Conservation (phyloP, 2,329 filamentous ascomycete genomes). For the Beauveria australis region DNA sequence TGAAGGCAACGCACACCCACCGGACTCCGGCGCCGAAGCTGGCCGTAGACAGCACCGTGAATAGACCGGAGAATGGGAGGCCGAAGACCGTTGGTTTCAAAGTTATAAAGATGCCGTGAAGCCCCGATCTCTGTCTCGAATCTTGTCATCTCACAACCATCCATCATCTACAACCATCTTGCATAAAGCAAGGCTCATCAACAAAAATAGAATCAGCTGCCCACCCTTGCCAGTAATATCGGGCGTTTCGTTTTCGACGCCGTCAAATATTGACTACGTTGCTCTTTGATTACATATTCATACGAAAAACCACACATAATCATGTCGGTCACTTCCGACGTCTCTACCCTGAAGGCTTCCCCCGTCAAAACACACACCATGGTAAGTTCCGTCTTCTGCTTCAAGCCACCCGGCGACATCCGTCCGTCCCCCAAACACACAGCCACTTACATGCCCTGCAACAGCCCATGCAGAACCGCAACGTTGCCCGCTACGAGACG, state of each 20-base stretch:
- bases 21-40: background rate
- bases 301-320: background rate
- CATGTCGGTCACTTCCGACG: background rate
- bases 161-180: background rate
- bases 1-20: background rate
- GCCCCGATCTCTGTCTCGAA: background rate
- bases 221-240: background rate
- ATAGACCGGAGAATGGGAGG: background rate
- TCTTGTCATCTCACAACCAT: background rate
- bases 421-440: background rate
- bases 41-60: background rate
- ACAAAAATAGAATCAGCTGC: background rate
- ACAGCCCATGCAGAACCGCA: slow-evolving; percentile 30
- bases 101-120: slow-evolving; percentile 2
- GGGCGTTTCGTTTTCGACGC: background rate
- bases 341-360: background rate
- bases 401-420: background rate
- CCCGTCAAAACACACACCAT: background rate
- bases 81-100: background rate
- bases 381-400: background rate
- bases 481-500: slow-evolving; percentile 42
- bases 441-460: background rate
- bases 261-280: background rate
- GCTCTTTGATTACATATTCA: background rate
- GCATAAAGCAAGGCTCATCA: background rate